A percentile compares a stretch with the other conserved stretches of the same genome.
These are phyloP conservation scores for Candida arabinofermentans DNA, from an alignment of 805 yeast species.

Conservation along the genomic window DNA sequence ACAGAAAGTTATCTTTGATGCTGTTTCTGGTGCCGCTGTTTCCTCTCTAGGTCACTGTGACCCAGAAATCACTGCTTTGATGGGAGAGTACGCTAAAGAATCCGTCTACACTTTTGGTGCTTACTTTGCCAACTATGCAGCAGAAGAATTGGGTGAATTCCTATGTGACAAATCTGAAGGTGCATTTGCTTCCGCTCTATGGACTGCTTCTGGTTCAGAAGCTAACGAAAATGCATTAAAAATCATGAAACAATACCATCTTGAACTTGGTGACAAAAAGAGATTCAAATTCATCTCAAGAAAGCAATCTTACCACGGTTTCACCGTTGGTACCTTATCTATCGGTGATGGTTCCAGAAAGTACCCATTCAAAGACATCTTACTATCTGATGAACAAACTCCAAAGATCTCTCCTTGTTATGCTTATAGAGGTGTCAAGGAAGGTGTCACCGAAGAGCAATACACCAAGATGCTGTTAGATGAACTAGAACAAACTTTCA, in stretches of 20 bases:
- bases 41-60: constrained; percentile 41
- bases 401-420: constrained; percentile 31
- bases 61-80: constrained; percentile 34
- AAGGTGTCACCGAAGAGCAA: constrained; percentile 36
- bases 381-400: constrained; percentile 20
- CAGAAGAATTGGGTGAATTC: constrained; percentile 42
- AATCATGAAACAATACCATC: constrained; percentile 51
- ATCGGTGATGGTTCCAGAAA: constrained; percentile 36
- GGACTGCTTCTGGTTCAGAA: constrained; percentile 70
- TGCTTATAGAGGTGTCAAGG: constrained; percentile 29
- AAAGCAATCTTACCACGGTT: constrained; percentile 45
- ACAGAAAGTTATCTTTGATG: constrained; percentile 35
- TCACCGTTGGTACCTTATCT: constrained; percentile 41
- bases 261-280: constrained; percentile 37
- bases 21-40: constrained; percentile 47
- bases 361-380: constrained; percentile 28
- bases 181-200: constrained; percentile 35
- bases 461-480: constrained; percentile 36
- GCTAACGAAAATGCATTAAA: constrained; percentile 77
- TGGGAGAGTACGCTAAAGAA: constrained; percentile 33
- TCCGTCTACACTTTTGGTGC: constrained; percentile 34
- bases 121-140: constrained; percentile 33
- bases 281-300: constrained; percentile 41
- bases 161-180: constrained; percentile 36
- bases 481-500: constrained; percentile 39